Percentiles rank a stretch among this genome's conserved stretches.
Conservation (phyloP, 441 rosid species). For the Kokia cookei region DNA sequence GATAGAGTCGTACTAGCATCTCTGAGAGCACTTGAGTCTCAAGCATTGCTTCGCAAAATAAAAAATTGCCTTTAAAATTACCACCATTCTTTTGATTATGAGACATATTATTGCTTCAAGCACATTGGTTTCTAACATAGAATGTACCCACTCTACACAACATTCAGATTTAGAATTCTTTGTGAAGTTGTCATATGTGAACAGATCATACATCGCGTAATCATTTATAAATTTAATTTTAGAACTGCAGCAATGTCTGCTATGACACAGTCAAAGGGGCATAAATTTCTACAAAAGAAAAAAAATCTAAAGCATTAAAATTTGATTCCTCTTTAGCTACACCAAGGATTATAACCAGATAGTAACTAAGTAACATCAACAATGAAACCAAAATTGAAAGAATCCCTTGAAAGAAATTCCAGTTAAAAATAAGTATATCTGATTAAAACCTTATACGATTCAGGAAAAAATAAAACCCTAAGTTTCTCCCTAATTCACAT, state of each 20-base stretch:
- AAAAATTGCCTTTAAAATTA: not conserved
- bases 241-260: not conserved
- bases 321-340: not conserved
- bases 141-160: not conserved
- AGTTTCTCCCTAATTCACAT: not conserved
- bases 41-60: not conserved
- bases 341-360: not conserved
- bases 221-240: not conserved
- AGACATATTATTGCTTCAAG: not conserved
- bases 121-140: not conserved
- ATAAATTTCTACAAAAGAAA: not conserved
- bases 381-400: not conserved
- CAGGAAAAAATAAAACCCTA: not conserved
- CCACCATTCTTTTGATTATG: not conserved
- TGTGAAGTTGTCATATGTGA: not conserved
- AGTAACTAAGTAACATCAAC: not conserved
- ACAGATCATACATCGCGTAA: not conserved
- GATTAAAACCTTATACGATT: not conserved
- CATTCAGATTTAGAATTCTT: not conserved
- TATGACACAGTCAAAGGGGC: not conserved
- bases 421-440: not conserved
- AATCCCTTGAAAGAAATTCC: not conserved
- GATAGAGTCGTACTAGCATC: not conserved
- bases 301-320: not conserved
- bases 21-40: not conserved